Base-by-base conservation (phyloP, 306 rosid species). In the Arachis stenosperma region DNA sequence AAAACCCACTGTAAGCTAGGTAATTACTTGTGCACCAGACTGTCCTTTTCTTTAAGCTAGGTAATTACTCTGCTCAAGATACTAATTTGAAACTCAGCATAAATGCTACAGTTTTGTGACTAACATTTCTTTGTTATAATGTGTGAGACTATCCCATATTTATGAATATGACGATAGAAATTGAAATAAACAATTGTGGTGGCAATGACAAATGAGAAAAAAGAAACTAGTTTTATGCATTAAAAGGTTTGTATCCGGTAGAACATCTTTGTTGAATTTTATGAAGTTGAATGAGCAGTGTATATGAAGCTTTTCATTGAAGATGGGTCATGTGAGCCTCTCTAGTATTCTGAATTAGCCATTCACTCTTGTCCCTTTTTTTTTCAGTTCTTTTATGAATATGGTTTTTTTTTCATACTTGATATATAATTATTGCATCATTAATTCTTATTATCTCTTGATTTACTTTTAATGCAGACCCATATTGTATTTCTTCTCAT, bases 401-500 rank as follows among this genome's bases (percentile, higher is more conserved):
- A 53, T 78, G 52, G 47, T 69, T 17, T 69, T 17, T 70, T 11
- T 52, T 53, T 8, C 61, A 44, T 55, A 15, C 54, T 43, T 65
- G 72, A 44, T 61, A 22, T 22, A 44, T 58, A 74, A 37, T 79
- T 63, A 67, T 61, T 73, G 33, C 65, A 57, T 44, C 11, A 15
- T 13, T 50, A 13, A 50, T 50, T 63, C 65, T 65, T 71, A 60
- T 74, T 69, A 58, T 52, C 76, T 79, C 60, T 65, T 73, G 66
- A 61, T 77, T 67, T 62, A 55, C 76, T 53, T 77, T 75, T 63
- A 67, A 39, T 78, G 84, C 96, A 93, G 98, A 87, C 73, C 97
- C 58, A 79, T 86, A 63, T 71, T 93, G 84, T 86, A 89, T 86
- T 89, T 93, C 83, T 75, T 90, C 76, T 77, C 85, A 15, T 88